A percentile compares a stretch with the other conserved stretches of the same genome.
Conservation (phyloP, 106 monocot species). For the Acorus calamus region DNA sequence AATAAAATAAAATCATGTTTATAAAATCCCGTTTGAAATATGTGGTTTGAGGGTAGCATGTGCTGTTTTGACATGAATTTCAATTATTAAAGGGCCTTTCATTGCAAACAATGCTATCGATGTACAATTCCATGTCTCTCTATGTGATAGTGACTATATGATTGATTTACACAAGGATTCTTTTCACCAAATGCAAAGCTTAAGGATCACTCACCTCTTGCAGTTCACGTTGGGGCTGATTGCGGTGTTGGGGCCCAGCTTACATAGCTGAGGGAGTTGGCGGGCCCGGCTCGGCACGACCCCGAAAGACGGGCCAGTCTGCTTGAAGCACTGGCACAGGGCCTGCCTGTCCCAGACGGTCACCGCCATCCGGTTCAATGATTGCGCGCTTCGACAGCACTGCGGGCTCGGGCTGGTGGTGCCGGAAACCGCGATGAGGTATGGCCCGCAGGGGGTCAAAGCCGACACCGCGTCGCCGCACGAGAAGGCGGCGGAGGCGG, state of each 20-base stretch:
- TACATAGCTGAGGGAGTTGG: background rate
- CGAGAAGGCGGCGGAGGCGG: conserved; percentile 14
- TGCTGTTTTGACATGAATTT: no score
- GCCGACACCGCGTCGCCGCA: conserved; percentile 62
- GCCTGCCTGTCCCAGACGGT: conserved; percentile 18
- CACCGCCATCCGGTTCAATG: conserved; percentile 26
- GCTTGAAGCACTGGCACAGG: conserved; percentile 12
- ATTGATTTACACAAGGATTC: no score
- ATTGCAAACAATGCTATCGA: no score
- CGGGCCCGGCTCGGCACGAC: conserved; percentile 1
- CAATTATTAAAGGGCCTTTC: no score
- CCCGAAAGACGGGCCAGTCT: conserved; percentile 6
- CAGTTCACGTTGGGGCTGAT: conserved; percentile 9
- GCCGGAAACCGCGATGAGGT: conserved; percentile 28
- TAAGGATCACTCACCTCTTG: background rate
- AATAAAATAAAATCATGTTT: no score
- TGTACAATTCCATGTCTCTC: no score
- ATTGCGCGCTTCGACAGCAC: conserved; percentile 58
- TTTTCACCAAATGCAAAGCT: no score
- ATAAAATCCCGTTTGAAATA: no score
- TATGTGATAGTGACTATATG: no score
- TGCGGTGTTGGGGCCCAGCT: conserved; percentile 1
- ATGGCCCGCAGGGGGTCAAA: conserved; percentile 61
- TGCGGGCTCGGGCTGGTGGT: conserved; percentile 14
- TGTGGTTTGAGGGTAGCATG: no score